phyloP scores from a whole-genome alignment of 805 yeast species.

The Yarrowia hollandica region DNA sequence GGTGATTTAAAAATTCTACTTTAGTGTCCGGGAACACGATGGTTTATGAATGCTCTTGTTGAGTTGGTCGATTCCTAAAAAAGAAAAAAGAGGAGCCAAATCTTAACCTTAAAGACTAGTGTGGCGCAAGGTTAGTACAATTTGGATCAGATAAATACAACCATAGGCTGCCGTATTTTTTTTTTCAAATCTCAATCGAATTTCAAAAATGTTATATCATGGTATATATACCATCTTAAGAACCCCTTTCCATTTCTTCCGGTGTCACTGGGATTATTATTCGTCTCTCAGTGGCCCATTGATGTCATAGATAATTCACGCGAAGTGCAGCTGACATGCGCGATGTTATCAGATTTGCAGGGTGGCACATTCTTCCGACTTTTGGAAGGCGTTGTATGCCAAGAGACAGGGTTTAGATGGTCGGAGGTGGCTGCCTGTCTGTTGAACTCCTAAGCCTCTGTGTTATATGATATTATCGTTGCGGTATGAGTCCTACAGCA shows the following conservation, averaged over 20 bases:
- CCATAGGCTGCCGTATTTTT: too few species aligned
- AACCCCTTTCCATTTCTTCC: background rate
- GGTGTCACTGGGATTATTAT: background rate
- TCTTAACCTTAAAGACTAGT: background rate
- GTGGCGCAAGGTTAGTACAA: background rate
- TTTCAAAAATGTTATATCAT: too few species aligned
- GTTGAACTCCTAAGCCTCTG: too few species aligned
- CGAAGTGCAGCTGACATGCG: slow-evolving; percentile 8
- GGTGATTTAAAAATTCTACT: too few species aligned
- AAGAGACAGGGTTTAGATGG: background rate
- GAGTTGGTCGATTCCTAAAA: background rate
- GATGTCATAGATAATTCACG: background rate
- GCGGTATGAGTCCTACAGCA: too few species aligned
- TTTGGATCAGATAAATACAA: background rate
- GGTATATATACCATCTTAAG: too few species aligned
- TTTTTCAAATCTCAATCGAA: too few species aligned
- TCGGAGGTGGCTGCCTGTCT: background rate
- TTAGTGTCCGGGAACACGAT: background rate
- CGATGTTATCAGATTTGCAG: slow-evolving; percentile 11
- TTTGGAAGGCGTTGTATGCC: background rate
- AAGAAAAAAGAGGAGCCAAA: background rate
- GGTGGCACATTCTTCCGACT: slow-evolving; percentile 7
- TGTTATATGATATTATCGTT: too few species aligned
- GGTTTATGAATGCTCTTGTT: background rate
- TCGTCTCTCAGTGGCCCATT: too few species aligned